Evolutionary conservation across 2,329 filamentous ascomycete species (phyloP).

Genomic region (Pseudovirgaria hyperparasitica): DNA sequence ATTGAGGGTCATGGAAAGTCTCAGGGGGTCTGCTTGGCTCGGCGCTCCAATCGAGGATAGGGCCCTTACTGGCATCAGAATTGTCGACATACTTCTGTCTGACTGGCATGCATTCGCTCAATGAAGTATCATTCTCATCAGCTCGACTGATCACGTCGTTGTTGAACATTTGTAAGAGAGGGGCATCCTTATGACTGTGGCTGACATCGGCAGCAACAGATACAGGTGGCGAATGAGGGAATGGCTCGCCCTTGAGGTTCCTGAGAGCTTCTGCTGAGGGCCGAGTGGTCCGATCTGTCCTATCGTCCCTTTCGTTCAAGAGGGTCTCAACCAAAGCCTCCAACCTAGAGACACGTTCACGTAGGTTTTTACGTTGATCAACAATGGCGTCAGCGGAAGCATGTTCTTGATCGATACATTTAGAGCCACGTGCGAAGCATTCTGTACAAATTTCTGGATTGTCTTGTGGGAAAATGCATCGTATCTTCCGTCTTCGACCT

Average conservation of each 20-base stretch:
- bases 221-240: conserved; percentile 1
- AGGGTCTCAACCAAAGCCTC: conserved; percentile 27
- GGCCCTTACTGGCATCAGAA: too few relatives aligned
- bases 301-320: conserved; percentile 17
- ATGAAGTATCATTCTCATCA: too few relatives aligned
- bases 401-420: conserved; percentile 34
- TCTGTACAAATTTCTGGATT: conserved; percentile 29
- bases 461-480: conserved; percentile 31
- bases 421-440: conserved; percentile 31
- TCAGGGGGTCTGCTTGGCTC: too few relatives aligned
- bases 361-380: conserved; percentile 30
- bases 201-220: too few relatives aligned
- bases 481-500: conserved; percentile 38
- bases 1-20: conserved; percentile 12
- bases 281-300: conserved; percentile 19
- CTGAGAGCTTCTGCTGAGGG: conserved; percentile 17
- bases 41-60: too few relatives aligned
- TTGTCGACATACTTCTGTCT: too few relatives aligned
- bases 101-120: too few relatives aligned
- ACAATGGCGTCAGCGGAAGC: conserved; percentile 26
- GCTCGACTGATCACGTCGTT: too few relatives aligned
- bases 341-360: conserved; percentile 28
- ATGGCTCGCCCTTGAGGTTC: conserved; percentile 2
- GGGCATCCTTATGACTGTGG: too few relatives aligned
- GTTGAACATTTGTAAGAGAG: too few relatives aligned